Conservation (phyloP, 805 yeast species). For the Saccharomycopsis sp. region DNA sequence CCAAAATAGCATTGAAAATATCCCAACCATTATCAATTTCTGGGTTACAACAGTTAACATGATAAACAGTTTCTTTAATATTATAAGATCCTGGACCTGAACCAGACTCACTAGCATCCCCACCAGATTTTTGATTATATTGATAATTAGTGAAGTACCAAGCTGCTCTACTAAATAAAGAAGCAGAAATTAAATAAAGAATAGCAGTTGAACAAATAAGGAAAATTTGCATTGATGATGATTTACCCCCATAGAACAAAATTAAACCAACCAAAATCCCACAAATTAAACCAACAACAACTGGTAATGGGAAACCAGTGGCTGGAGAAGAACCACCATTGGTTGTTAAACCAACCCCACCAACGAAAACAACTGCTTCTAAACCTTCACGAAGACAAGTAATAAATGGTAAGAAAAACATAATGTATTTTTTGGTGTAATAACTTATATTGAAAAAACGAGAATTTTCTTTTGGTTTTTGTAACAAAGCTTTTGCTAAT, state of each 20-base stretch:
- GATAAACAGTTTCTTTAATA: conserved; percentile 75
- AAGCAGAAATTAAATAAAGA: conserved; percentile 83
- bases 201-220: conserved; percentile 81
- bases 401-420: conserved; percentile 83
- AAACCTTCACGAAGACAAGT: conserved; percentile 95
- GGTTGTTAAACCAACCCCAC: conserved; percentile 78
- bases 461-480: conserved; percentile 34
- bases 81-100: conserved; percentile 94
- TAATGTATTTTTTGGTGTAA: conserved; percentile 62
- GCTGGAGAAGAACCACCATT: conserved; percentile 36
- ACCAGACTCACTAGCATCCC: conserved; percentile 91
- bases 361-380: conserved; percentile 92
- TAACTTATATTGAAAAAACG: conserved; percentile 46
- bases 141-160: conserved; percentile 76
- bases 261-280: conserved; percentile 64
- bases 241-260: conserved; percentile 74
- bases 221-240: conserved; percentile 77
- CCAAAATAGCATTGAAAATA: conserved; percentile 85
- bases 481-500: conserved; percentile 75
- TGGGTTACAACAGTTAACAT: conserved; percentile 96
- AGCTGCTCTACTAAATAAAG: conserved; percentile 85
- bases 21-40: conserved; percentile 93
- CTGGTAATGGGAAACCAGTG: conserved; percentile 86
- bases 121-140: conserved; percentile 66
- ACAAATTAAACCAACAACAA: conserved; percentile 71